Evolutionary conservation across 106 monocot genomes (phyloP), one percentile per base, ranked within the genome.

Genomic region (Dioscorea dumetorum): DNA sequence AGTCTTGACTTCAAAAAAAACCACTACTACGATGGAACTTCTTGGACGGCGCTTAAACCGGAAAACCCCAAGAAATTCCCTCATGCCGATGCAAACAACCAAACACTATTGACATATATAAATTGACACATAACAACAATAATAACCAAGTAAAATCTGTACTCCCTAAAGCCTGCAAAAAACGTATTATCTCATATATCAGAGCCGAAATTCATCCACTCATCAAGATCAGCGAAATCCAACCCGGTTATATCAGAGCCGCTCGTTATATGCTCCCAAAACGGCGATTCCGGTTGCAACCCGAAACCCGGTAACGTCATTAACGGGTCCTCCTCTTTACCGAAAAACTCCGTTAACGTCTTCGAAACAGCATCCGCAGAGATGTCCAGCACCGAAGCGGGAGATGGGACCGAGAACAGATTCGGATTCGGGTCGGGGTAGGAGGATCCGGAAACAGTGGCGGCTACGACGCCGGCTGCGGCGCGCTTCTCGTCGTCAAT

Each of bases 401-500:
- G 72, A 3, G 72, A 72, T 4, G 61, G 72, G 13, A 28, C 10
- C 7, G 63, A n/a, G 14, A 22, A 31, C 60, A 0, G 50, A 0
- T 20, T 31, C 71, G 50, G 71, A 61, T 22, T 21, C 64, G n/a
- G 64, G 21, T 5, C 12, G 2, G 34, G 19, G 16, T 15, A 1
- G 34, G 52, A 1, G 22, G 61, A 22, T 15, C 24, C 19, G 24
- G 61, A 18, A 23, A 35, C 4, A 17, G 61, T 22, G n/a, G 56
- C 19, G 48, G 48, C 22, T 14, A 50, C 17, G 12, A 57, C 31
- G 52, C 31, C 0, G 9, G 52, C 12, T 28, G 50, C 10, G 49
- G 15, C 21, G 66, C 21, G 48, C 28, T 75, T 70, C 62, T 78
- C 71, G 12, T 61, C 65, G 8, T 72, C 66, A 18, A 85, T 58